Evolutionary conservation across 352 stramenopile species (phyloP).

Genomic region (Bremia lactucae): DNA sequence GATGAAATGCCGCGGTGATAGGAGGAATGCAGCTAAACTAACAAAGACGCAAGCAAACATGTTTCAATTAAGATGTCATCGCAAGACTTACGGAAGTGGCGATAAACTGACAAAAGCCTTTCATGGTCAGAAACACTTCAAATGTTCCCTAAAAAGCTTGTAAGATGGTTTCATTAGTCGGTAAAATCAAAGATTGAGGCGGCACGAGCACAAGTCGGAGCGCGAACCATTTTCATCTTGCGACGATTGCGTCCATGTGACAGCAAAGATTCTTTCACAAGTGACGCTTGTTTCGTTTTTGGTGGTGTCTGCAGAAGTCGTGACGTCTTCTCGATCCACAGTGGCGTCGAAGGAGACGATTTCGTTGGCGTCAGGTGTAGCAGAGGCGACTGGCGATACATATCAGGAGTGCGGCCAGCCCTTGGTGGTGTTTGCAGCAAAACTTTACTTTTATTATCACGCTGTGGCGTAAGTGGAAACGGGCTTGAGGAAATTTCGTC

Average conservation of each 20-base stretch:
- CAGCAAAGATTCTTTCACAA: constrained; percentile 1
- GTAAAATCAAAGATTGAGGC: constrained; percentile 23
- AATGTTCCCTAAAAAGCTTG: background rate
- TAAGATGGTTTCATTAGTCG: constrained; percentile 4
- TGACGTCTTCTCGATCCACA: constrained; percentile 2
- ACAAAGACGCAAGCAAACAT: no score
- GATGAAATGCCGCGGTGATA: no score
- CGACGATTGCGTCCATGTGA: constrained; percentile 11
- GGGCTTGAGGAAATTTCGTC: background rate
- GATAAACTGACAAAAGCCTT: no score
- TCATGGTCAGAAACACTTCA: no score
- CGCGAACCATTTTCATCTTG: constrained; percentile 11
- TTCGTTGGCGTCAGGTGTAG: constrained; percentile 17
- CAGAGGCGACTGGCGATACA: constrained; percentile 8
- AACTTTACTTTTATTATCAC: constrained; percentile 1
- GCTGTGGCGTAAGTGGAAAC: constrained; percentile 6
- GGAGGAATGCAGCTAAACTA: no score
- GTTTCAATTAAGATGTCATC: no score
- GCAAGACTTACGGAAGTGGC: no score
- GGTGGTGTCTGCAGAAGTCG: constrained; percentile 4
- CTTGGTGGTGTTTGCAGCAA: constrained; percentile 15
- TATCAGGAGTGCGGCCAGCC: constrained; percentile 2
- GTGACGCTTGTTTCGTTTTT: background rate
- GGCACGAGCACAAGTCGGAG: constrained; percentile 1
- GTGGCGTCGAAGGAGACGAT: constrained; percentile 9